These are phyloP conservation scores for Sporothrix globosa DNA, from an alignment of 2,329 filamentous ascomycete genomes.

Conservation along the genomic window DNA sequence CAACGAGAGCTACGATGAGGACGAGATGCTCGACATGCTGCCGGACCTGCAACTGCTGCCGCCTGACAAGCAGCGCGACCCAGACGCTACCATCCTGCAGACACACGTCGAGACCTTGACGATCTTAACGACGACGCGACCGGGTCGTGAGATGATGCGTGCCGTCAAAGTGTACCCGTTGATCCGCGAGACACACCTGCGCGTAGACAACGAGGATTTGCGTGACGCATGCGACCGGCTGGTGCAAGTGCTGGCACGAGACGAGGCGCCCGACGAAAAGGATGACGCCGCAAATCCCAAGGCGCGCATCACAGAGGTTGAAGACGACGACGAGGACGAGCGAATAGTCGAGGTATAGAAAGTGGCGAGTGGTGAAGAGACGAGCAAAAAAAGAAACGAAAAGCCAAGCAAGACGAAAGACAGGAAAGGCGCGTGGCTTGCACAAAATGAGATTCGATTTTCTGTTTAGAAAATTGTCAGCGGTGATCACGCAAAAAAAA, in stretches of 20 bases:
- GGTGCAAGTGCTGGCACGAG: slow-evolving; percentile 85
- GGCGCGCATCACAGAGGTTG: slow-evolving; percentile 49
- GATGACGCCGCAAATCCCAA: slow-evolving; percentile 39
- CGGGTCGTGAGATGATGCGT: slow-evolving; percentile 74
- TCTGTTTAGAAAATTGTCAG: neutral
- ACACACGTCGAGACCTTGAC: slow-evolving; percentile 89
- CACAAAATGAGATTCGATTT: too few species aligned
- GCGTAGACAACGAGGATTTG: slow-evolving; percentile 77
- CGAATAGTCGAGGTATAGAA: slow-evolving; percentile 55
- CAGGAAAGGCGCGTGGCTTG: too few species aligned
- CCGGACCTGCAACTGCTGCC: slow-evolving; percentile 87
- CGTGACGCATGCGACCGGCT: slow-evolving; percentile 83
- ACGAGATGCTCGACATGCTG: slow-evolving; percentile 84
- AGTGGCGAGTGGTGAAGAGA: too few species aligned
- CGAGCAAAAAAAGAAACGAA: neutral
- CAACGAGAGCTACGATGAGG: slow-evolving; percentile 82
- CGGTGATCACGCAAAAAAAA: slow-evolving; percentile 3
- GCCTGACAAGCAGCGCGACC: slow-evolving; percentile 84
- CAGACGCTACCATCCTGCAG: slow-evolving; percentile 73
- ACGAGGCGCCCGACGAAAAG: slow-evolving; percentile 55
- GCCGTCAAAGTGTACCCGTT: slow-evolving; percentile 84
- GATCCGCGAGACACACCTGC: slow-evolving; percentile 80
- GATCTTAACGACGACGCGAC: slow-evolving; percentile 75
- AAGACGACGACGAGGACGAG: slow-evolving; percentile 57
- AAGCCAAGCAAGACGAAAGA: too few species aligned